Evolutionary conservation across 2,329 filamentous ascomycete species (phyloP).

Genomic region (Diaporthe vaccinii): DNA sequence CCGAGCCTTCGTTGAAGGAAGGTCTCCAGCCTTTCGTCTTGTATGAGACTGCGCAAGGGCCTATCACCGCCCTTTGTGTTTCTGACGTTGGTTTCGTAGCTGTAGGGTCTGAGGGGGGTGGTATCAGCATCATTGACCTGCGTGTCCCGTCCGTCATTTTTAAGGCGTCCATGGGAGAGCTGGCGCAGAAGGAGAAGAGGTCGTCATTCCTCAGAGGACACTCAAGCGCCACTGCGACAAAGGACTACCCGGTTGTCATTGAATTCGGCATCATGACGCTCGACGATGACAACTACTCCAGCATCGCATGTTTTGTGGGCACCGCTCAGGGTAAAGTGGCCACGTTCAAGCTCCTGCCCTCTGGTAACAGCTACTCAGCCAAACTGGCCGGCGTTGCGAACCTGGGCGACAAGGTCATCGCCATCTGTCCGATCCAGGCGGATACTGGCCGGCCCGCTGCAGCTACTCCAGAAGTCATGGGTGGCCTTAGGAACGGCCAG

Average conservation of each 20-base stretch:
- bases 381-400: slow-evolving; percentile 77
- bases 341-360: slow-evolving; percentile 91
- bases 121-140: slow-evolving; percentile 86
- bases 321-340: slow-evolving; percentile 86
- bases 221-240: slow-evolving; percentile 60
- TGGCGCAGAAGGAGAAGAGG: slow-evolving; percentile 82
- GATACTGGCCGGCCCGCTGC: slow-evolving; percentile 81
- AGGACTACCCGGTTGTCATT: slow-evolving; percentile 84
- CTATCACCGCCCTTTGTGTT: slow-evolving; percentile 83
- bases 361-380: slow-evolving; percentile 78
- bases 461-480: slow-evolving; percentile 82
- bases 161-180: slow-evolving; percentile 78
- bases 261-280: slow-evolving; percentile 95
- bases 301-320: slow-evolving; percentile 91
- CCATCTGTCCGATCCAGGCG: slow-evolving; percentile 83
- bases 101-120: slow-evolving; percentile 86
- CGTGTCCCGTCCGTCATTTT: slow-evolving; percentile 89
- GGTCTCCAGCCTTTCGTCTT: slow-evolving; percentile 78
- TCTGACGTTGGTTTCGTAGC: slow-evolving; percentile 96
- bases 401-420: slow-evolving; percentile 79
- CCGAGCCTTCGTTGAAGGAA: slow-evolving; percentile 81
- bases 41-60: slow-evolving; percentile 85
- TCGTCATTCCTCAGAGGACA: slow-evolving; percentile 76
- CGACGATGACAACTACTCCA: slow-evolving; percentile 95
- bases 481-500: slow-evolving; percentile 79